A percentile compares a stretch with the other conserved stretches of the same genome.
Conservation (phyloP, 208 protist species). For the Wallacemonas sp. region DNA sequence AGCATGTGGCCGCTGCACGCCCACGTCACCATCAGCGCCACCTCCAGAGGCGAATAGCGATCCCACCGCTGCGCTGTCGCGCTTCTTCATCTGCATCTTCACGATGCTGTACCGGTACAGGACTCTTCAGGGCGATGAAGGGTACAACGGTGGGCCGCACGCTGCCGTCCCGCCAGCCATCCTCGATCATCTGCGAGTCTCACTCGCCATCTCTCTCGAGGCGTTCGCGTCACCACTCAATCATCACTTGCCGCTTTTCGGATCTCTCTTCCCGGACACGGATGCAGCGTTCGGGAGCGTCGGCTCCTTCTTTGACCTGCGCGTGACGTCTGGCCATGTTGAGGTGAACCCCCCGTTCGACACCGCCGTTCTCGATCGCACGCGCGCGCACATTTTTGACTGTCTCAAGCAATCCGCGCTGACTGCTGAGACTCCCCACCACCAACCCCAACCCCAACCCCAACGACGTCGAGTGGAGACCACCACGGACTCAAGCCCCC, state of each 20-base stretch:
- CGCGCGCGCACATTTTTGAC: conserved; percentile 36
- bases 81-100: conserved; percentile 49
- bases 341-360: conserved; percentile 90
- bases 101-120: conserved; percentile 60
- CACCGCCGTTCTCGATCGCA: conserved; percentile 57
- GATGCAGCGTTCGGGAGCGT: conserved; percentile 76
- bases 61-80: background rate
- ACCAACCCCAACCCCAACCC: background rate
- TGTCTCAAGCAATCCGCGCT: conserved; percentile 19
- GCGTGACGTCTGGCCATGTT: conserved; percentile 44
- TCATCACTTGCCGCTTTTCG: conserved; percentile 66
- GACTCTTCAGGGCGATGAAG: conserved; percentile 48
- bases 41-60: too few species aligned
- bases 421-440: background rate
- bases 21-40: background rate
- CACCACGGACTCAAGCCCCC: too few species aligned
- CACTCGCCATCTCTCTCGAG: conserved; percentile 67
- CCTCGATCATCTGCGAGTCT: conserved; percentile 37
- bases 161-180: conserved; percentile 59
- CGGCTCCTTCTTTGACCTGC: conserved; percentile 89
- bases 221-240: conserved; percentile 91
- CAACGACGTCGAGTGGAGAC: too few species aligned
- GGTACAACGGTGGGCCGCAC: conserved; percentile 75
- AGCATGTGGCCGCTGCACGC: background rate
- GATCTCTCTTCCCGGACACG: conserved; percentile 84